A percentile compares a stretch with the other conserved stretches of the same genome.
Conservation (phyloP, 306 rosid genomes). For the Casuarina cunninghamiana region DNA sequence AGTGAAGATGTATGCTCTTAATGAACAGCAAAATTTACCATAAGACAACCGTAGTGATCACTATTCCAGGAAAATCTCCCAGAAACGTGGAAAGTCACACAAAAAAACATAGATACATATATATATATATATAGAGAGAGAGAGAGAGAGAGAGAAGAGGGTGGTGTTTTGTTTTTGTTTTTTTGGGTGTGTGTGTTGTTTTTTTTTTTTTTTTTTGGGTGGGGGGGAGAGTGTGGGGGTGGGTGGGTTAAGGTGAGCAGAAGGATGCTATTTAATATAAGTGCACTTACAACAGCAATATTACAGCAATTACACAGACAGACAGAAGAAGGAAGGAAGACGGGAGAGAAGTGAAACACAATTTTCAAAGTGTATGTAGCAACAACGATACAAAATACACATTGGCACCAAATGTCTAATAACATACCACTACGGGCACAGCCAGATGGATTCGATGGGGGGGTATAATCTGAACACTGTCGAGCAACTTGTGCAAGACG, state of each 20-base stretch:
- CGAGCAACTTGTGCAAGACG: constrained; percentile 54
- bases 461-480: constrained; percentile 79
- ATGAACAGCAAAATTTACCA: background rate
- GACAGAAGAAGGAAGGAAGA: background rate
- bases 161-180: too few species aligned
- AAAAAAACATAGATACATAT: background rate
- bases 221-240: too few species aligned
- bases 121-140: background rate
- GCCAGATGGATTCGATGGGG: constrained; percentile 86
- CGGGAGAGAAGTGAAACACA: background rate
- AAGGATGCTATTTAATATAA: background rate
- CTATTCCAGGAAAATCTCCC: background rate
- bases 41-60: background rate
- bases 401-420: constrained; percentile 22
- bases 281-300: background rate
- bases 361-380: background rate
- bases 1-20: background rate
- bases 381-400: background rate
- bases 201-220: too few species aligned
- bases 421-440: constrained; percentile 93
- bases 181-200: too few species aligned
- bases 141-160: background rate
- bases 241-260: too few species aligned
- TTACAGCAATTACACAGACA: background rate
- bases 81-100: background rate